phyloP scores from a whole-genome alignment of 2,329 filamentous ascomycete species.

The Botrytis squamosa region DNA sequence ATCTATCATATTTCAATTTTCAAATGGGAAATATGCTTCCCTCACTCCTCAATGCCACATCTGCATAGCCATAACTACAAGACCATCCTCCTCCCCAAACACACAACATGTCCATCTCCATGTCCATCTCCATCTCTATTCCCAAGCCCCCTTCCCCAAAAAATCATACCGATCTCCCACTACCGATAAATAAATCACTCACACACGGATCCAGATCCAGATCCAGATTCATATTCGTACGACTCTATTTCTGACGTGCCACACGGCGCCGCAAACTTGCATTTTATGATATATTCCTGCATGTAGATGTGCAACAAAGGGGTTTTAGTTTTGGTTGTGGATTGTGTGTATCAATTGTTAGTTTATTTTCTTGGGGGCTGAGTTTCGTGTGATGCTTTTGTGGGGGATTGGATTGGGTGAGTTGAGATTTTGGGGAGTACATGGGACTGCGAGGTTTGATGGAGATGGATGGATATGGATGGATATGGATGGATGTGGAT shows the following conservation, averaged over 20 bases:
- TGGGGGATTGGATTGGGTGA: neutral
- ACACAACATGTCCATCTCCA: neutral
- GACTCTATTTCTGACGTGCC: neutral
- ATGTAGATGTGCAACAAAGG: neutral
- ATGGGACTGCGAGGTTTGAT: too few species aligned
- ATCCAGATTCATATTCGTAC: neutral
- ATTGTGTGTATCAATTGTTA: neutral
- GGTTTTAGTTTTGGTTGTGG: too few species aligned
- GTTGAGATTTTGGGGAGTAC: too few species aligned
- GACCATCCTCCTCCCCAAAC: neutral
- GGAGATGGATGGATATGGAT: too few species aligned
- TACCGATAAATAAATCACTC: too few species aligned
- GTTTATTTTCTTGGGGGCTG: too few species aligned
- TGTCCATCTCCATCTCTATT: too few species aligned
- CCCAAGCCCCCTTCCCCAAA: too few species aligned
- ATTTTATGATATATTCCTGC: constrained; percentile 7
- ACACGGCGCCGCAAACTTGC: neutral
- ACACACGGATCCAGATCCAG: neutral
- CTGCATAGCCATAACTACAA: neutral
- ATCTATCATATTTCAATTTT: too few species aligned
- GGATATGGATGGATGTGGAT: too few species aligned
- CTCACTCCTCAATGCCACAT: neutral
- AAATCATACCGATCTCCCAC: too few species aligned
- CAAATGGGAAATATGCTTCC: neutral
- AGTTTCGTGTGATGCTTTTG: neutral